A percentile compares a stretch with the other conserved stretches of the same genome.
phyloP scores from a whole-genome alignment of 2,329 filamentous ascomycete species.

The Coniella lustricola region DNA sequence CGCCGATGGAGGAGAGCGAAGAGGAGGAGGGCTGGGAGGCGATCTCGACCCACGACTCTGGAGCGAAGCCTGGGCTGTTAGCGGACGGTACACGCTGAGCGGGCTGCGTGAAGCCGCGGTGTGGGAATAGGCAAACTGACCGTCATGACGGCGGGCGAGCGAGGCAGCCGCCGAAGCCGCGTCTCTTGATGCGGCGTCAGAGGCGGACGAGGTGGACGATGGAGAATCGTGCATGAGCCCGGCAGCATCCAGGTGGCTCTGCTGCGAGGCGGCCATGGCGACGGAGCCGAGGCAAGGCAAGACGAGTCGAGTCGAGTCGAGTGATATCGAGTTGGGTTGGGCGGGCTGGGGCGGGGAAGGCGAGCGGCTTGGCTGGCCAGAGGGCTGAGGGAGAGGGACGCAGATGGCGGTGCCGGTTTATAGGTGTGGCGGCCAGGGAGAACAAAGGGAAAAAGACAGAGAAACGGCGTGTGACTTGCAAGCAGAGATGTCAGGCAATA shows the following conservation, averaged over 20 bases:
- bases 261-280: conserved; percentile 18
- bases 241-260: conserved; percentile 16
- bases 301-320: no score
- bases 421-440: neutral
- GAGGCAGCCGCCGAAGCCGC: conserved; percentile 13
- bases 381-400: neutral
- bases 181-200: neutral
- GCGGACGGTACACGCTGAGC: conserved; percentile 7
- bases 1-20: conserved; percentile 75
- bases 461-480: no score
- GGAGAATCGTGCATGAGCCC: conserved; percentile 10
- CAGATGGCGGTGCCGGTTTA: neutral
- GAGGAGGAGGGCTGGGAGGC: conserved; percentile 89
- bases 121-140: conserved; percentile 22
- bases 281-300: no score
- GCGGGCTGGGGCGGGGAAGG: neutral
- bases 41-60: conserved; percentile 96
- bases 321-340: no score
- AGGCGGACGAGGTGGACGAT: conserved; percentile 15
- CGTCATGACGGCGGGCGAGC: conserved; percentile 25
- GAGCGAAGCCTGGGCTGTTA: conserved; percentile 24
- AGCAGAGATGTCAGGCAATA: no score
- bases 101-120: neutral
- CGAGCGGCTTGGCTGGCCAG: neutral
- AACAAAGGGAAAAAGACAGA: neutral